Evolutionary conservation across 208 protist species (phyloP), one percentile per base, ranked within the genome.

Genomic region (Sergeia podlipaevii): DNA sequence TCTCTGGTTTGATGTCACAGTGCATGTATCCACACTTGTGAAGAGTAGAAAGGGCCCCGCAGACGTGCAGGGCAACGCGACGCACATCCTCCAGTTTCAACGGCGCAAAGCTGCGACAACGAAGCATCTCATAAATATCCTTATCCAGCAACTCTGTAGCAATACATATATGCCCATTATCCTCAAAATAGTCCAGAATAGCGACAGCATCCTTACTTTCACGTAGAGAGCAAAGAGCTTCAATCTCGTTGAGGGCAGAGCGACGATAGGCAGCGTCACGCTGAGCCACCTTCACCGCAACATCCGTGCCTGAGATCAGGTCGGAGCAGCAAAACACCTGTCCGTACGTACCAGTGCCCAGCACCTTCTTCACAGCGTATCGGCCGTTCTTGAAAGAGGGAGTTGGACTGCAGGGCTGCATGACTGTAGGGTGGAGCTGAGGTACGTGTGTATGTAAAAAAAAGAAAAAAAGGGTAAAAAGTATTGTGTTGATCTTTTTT

Each of bases 1-100:
- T 98, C 62, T 97, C 95, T 17, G 94, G 93, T 64, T 98, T 98
- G 49, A 99, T 86, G 72, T 99, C 97, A 60, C 96, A 98, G 64
- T 99, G 97, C 60, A 99, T 98, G 45, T 76, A 84, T 2, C 84
- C 84, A 10, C 47, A 53, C 15, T 61, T 44, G 57, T 95, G 87
- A n/a, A 95, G 71, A 20, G 65, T 67, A 18, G 60, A 48, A 2
- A 95, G 60, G 3, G 81, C 82, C 26, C 49, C 33, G 13, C 85
- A 33, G 18, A 91, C 76, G 46, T 65, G 68, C 34, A 67, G 48
- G 26, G 60, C 72, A 15, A 84, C 70, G 29, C 86, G 47, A 8
- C 77, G 65, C 17, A 95, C 54, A n/a, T 85, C 70, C 26, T 47
- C 23, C 4, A 91, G 48, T 11, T 67, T 63, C 20, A 93, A 58